Evolutionary conservation across 1,284 basidiomycete species (phyloP).

Genomic region (Fereydounia khargensis): DNA sequence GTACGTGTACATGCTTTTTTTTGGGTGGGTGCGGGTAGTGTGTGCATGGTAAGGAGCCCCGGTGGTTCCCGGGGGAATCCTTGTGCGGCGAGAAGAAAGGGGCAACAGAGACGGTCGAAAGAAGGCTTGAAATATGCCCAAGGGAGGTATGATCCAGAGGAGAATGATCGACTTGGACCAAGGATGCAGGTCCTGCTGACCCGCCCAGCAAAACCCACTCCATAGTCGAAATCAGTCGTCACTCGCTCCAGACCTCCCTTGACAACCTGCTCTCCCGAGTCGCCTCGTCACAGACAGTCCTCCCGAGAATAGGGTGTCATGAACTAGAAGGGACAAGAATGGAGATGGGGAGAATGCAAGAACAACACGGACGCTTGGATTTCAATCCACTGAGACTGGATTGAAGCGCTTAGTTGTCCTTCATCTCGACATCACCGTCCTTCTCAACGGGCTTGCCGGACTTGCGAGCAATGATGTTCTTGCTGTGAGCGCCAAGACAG

Average conservation of each 20-base stretch:
- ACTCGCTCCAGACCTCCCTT: too few relatives aligned
- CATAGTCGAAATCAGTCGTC: too few relatives aligned
- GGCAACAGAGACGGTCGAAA: neutral
- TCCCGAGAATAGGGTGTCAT: too few relatives aligned
- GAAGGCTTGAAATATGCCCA: too few relatives aligned
- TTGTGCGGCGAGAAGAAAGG: neutral
- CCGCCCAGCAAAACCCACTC: conserved; percentile 1
- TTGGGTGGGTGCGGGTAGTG: too few relatives aligned
- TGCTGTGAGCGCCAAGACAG: conserved; percentile 11
- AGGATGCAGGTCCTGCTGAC: neutral
- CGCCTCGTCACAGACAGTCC: too few relatives aligned
- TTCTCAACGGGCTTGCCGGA: conserved; percentile 25
- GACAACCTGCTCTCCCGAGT: too few relatives aligned
- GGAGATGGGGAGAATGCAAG: neutral
- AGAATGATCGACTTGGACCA: too few relatives aligned
- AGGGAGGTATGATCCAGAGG: too few relatives aligned
- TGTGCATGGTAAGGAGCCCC: too few relatives aligned
- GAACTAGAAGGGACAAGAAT: neutral
- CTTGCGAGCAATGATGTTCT: conserved; percentile 51
- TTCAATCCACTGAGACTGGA: too few relatives aligned
- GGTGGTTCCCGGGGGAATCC: neutral
- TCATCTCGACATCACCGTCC: conserved; percentile 27
- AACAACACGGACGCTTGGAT: conserved; percentile 3
- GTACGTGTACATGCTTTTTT: neutral
- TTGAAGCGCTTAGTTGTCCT: conserved; percentile 34